Percentiles rank a stretch among this genome's conserved stretches.
phyloP scores from a whole-genome alignment of 2,329 filamentous ascomycete species.

The Cercospora canescens region DNA sequence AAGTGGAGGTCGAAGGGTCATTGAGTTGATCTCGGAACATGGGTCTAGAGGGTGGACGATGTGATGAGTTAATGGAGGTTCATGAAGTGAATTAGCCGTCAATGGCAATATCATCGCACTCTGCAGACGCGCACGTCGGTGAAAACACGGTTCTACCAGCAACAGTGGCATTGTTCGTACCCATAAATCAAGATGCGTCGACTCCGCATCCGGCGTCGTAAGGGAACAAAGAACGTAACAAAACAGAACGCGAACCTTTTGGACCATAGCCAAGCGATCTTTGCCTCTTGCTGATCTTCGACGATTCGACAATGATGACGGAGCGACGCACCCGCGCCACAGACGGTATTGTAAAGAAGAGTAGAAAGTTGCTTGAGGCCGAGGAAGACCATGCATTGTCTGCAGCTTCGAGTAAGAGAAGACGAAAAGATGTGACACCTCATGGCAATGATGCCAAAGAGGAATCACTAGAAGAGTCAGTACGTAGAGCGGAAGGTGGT shows the following conservation, averaged over 20 bases:
- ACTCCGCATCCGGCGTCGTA: too few species aligned
- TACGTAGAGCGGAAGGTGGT: background rate
- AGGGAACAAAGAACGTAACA: too few species aligned
- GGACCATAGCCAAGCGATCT: too few species aligned
- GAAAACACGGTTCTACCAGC: too few species aligned
- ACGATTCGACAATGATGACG: background rate
- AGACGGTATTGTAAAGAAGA: background rate
- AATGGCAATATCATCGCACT: background rate
- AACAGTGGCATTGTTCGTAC: too few species aligned
- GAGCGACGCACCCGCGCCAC: background rate
- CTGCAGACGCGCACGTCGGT: too few species aligned
- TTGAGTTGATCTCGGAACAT: background rate
- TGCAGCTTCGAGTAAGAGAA: background rate
- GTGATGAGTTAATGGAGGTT: background rate
- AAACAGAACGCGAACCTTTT: too few species aligned
- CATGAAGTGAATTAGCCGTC: background rate
- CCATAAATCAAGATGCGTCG: too few species aligned
- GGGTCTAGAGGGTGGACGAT: background rate
- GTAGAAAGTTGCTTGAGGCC: background rate
- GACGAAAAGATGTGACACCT: background rate
- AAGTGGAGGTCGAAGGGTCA: constrained; percentile 5
- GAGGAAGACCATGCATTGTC: background rate
- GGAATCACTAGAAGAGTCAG: background rate
- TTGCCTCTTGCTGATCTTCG: too few species aligned
- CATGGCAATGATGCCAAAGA: background rate